Evolutionary conservation across 1,284 basidiomycete genomes (phyloP).

Genomic region (Ustilago lituana): DNA sequence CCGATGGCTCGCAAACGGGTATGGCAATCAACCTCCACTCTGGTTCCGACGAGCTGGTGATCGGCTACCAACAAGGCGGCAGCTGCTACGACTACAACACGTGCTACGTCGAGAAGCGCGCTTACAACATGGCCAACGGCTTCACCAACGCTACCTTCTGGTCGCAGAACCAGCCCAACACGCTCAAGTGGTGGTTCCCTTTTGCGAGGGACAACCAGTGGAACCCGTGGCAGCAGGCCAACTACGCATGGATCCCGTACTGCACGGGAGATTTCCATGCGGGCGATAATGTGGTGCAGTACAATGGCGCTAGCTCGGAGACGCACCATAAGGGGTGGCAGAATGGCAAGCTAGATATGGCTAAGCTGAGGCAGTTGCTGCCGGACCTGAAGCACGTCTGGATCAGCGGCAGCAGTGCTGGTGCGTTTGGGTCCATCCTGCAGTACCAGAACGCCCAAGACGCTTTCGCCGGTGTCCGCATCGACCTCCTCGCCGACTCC

Average conservation of each 20-base stretch:
- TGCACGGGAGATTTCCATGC: constrained; percentile 37
- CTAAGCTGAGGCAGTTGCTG: constrained; percentile 14
- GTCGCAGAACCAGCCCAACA: constrained; percentile 8
- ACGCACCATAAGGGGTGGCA: constrained; percentile 25
- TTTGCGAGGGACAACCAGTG: constrained; percentile 19
- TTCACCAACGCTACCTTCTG: constrained; percentile 22
- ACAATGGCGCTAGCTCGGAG: not conserved
- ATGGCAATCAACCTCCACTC: constrained; percentile 27
- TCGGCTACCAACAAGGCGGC: constrained; percentile 25
- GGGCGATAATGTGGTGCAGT: constrained; percentile 26
- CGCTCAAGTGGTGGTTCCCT: constrained; percentile 27
- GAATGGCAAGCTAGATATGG: constrained; percentile 22
- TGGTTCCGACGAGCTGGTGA: constrained; percentile 21
- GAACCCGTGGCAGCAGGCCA: constrained; percentile 22
- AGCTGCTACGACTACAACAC: constrained; percentile 31
- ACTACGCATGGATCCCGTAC: constrained; percentile 33
- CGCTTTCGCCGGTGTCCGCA: constrained; percentile 9
- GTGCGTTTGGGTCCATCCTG: constrained; percentile 24
- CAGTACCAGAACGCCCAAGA: constrained; percentile 33
- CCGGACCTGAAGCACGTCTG: constrained; percentile 9
- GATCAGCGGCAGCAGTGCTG: constrained; percentile 21
- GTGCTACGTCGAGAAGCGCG: constrained; percentile 21
- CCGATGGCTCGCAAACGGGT: constrained; percentile 26
- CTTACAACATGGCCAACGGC: constrained; percentile 20
- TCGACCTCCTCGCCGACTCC: constrained; percentile 28